Evolutionary conservation across 176 grass and related monocot species (phyloP).

Genomic region (Olyra latifolia): DNA sequence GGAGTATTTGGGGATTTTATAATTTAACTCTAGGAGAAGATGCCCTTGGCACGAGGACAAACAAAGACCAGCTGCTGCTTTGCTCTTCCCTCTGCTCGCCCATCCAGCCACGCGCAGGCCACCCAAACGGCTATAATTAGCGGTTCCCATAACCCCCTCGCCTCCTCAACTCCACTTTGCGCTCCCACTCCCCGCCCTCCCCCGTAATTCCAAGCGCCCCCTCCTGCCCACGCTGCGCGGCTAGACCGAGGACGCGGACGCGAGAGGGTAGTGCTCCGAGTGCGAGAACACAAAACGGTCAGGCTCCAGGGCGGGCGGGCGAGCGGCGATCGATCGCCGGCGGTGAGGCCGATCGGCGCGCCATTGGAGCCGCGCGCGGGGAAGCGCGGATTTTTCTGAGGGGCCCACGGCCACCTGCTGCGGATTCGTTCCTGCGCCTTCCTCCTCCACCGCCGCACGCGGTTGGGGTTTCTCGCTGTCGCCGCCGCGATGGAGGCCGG

Average conservation of each 20-base stretch:
- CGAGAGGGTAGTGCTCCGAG: background rate
- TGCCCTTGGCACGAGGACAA: conserved; percentile 33
- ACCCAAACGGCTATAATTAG: conserved; percentile 72
- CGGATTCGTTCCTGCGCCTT: background rate
- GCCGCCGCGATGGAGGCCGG: conserved; percentile 34
- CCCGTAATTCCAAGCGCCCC: background rate
- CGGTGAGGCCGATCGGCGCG: conserved; percentile 15
- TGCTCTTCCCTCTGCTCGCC: background rate
- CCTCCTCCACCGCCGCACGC: background rate
- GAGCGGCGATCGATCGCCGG: background rate
- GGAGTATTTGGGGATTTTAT: too few relatives aligned
- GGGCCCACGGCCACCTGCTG: background rate
- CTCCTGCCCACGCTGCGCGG: background rate
- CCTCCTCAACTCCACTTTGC: background rate
- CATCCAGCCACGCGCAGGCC: conserved; percentile 19
- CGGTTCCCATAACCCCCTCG: conserved; percentile 28
- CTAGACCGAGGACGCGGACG: background rate
- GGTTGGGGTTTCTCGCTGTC: background rate
- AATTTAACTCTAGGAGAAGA: too few relatives aligned
- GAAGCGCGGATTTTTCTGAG: background rate
- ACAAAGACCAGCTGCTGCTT: conserved; percentile 24
- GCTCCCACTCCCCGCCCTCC: background rate
- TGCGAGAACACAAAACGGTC: background rate
- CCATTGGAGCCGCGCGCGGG: conserved; percentile 16
- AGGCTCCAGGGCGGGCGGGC: background rate